Percentiles rank a stretch among this genome's conserved stretches.
Evolutionary conservation across 208 protist genomes (phyloP).

Genomic region (Trypanosoma lewisi): DNA sequence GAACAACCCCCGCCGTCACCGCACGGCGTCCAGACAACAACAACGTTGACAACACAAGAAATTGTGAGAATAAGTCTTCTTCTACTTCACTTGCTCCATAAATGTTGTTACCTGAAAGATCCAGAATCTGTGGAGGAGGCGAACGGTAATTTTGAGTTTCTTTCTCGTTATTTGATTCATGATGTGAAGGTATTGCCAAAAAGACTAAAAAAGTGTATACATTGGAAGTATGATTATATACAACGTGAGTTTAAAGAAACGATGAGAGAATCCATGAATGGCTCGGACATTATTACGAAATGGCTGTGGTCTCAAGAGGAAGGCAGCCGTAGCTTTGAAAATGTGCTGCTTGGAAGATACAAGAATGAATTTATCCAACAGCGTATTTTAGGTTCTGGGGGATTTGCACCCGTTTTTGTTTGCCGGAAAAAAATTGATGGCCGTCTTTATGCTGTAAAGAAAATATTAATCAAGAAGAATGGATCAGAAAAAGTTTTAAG

Average conservation of each 20-base stretch:
- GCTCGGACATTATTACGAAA: constrained; percentile 42
- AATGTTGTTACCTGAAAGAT: constrained; percentile 77
- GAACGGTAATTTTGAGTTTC: constrained; percentile 57
- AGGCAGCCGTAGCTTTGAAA: constrained; percentile 40
- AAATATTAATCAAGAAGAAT: constrained; percentile 66
- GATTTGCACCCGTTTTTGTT: constrained; percentile 84
- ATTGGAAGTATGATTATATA: constrained; percentile 63
- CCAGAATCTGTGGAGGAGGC: constrained; percentile 76
- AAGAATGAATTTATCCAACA: constrained; percentile 82
- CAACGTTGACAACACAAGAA: constrained; percentile 50
- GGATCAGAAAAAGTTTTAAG: constrained; percentile 59
- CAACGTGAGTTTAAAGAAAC: constrained; percentile 39
- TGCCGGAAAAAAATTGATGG: constrained; percentile 85
- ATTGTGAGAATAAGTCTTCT: constrained; percentile 62
- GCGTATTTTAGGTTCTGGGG: constrained; percentile 64
- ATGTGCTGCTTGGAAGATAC: constrained; percentile 60
- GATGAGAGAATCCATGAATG: constrained; percentile 33
- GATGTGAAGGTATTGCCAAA: constrained; percentile 49
- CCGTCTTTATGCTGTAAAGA: constrained; percentile 82
- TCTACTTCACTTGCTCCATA: constrained; percentile 65
- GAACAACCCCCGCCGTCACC: neutral
- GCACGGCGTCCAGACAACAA: no score
- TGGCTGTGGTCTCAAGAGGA: constrained; percentile 80
- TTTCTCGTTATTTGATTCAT: constrained; percentile 55
- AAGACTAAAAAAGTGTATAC: constrained; percentile 37